A percentile compares a stretch with the other conserved stretches of the same genome.
These are phyloP conservation scores for Globisporangium mamillatum DNA, from an alignment of 352 stramenopile genomes.

Conservation along the genomic window DNA sequence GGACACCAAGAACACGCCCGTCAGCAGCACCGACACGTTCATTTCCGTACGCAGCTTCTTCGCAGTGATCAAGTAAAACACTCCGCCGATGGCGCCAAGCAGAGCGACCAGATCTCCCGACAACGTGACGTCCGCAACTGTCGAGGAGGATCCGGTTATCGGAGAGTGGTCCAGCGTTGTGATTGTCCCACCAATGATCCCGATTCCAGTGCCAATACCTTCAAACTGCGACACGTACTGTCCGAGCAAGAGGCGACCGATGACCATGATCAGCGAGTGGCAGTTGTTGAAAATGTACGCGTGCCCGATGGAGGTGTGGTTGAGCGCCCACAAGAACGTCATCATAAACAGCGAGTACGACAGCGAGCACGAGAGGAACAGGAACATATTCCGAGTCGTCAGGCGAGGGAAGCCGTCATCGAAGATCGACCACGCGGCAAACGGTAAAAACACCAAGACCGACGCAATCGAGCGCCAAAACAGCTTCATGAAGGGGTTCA, in stretches of 20 bases:
- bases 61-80: constrained; percentile 71
- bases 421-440: constrained; percentile 48
- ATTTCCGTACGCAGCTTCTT: constrained; percentile 70
- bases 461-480: constrained; percentile 82
- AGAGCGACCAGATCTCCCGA: constrained; percentile 76
- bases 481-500: constrained; percentile 80
- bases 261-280: constrained; percentile 79
- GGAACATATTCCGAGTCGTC: constrained; percentile 57
- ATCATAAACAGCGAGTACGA: constrained; percentile 77
- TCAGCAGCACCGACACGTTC: constrained; percentile 61
- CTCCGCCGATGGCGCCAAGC: constrained; percentile 63
- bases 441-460: constrained; percentile 63
- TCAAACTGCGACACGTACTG: constrained; percentile 74
- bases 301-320: constrained; percentile 76
- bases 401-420: constrained; percentile 57
- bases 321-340: constrained; percentile 78
- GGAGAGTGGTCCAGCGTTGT: constrained; percentile 65
- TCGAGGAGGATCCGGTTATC: constrained; percentile 8
- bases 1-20: constrained; percentile 66
- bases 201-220: constrained; percentile 67
- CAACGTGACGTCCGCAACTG: constrained; percentile 44
- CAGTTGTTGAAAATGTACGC: constrained; percentile 89
- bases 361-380: constrained; percentile 63
- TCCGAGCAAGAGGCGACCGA: constrained; percentile 53
- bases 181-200: constrained; percentile 71